These are phyloP conservation scores for Aureobasidium sp. DNA, from an alignment of 2,329 filamentous ascomycete species.

Conservation along the genomic window DNA sequence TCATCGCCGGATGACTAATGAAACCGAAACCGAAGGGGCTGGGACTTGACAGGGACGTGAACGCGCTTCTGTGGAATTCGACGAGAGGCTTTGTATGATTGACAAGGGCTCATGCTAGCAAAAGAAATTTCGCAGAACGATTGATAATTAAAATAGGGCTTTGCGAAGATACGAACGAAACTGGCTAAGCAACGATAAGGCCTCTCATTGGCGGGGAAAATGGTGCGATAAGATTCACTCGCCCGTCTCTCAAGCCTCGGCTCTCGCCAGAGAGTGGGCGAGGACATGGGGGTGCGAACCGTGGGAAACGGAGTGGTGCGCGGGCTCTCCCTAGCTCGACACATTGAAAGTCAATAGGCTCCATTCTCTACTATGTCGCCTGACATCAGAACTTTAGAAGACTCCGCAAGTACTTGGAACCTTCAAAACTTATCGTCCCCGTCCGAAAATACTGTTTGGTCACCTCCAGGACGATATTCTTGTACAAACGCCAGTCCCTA, in stretches of 20 bases:
- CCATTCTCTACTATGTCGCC: neutral
- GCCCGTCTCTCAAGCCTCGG: no score
- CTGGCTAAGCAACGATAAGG: neutral
- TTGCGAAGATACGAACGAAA: conserved; percentile 6
- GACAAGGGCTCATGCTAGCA: neutral
- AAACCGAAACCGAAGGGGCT: no score
- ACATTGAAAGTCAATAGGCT: neutral
- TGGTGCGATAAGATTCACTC: no score
- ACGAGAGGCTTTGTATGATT: no score
- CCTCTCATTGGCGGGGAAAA: no score
- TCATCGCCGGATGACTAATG: no score
- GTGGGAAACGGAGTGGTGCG: no score
- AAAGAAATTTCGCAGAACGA: neutral
- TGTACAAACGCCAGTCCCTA: neutral
- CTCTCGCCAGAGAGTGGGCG: no score
- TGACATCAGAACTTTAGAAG: neutral
- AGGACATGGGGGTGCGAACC: no score
- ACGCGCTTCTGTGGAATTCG: no score
- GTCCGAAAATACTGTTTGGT: neutral
- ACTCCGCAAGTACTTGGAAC: neutral
- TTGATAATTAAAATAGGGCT: neutral
- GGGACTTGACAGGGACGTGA: no score
- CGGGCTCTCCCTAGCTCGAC: conserved; percentile 6
- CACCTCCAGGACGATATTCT: neutral
- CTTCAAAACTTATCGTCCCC: neutral